phyloP scores from a whole-genome alignment of 78 protist genomes.

The Emiliania huxleyi region DNA sequence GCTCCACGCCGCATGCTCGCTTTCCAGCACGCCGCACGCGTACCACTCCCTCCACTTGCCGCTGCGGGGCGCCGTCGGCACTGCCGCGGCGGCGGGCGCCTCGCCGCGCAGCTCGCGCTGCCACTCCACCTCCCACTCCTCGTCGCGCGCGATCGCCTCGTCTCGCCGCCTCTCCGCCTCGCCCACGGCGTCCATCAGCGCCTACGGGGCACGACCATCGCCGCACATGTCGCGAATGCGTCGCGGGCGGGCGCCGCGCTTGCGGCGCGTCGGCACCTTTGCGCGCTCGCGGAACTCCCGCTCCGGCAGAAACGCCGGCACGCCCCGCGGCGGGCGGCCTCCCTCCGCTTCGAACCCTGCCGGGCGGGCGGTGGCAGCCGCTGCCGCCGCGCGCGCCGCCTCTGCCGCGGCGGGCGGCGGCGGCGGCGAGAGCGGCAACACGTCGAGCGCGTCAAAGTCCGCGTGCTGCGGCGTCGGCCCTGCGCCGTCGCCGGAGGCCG shows the following conservation, averaged over 20 bases:
- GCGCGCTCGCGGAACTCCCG: neutral
- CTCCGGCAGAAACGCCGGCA: neutral
- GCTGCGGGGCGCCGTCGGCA: too few relatives aligned
- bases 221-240: neutral
- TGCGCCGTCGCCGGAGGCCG: neutral
- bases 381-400: neutral
- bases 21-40: too few relatives aligned
- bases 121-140: neutral
- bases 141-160: neutral
- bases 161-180: neutral
- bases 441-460: neutral
- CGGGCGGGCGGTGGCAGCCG: neutral
- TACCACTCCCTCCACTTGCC: too few relatives aligned
- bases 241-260: neutral
- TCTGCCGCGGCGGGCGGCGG: neutral
- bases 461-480: neutral
- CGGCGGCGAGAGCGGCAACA: neutral
- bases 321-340: neutral
- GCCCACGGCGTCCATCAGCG: constrained; percentile 3
- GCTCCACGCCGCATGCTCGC: too few relatives aligned
- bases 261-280: too few relatives aligned
- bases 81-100: neutral
- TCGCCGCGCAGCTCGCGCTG: neutral
- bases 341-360: neutral
- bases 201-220: too few relatives aligned